Percentiles rank a stretch among this genome's conserved stretches.
These are phyloP conservation scores for Rubia balearica DNA, from an alignment of 305 asterid genomes.

Conservation along the genomic window DNA sequence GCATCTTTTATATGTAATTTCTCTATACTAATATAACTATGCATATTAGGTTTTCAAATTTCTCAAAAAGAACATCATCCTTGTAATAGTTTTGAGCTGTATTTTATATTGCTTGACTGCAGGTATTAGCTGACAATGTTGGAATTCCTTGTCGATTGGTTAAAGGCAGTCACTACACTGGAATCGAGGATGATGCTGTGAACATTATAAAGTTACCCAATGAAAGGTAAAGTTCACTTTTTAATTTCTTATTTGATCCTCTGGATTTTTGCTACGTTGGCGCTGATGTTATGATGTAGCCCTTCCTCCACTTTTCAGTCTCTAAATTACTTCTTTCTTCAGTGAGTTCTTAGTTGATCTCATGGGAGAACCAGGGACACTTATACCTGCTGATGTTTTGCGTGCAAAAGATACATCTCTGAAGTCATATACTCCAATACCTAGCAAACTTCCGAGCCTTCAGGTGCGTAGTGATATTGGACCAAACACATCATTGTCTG, in stretches of 20 bases:
- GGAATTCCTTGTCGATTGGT: constrained; percentile 92
- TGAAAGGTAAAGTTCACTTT: constrained; percentile 49
- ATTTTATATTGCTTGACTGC: constrained; percentile 27
- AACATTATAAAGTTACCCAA: constrained; percentile 75
- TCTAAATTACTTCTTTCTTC: constrained; percentile 38
- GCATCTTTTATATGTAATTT: neutral
- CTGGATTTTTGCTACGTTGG: constrained; percentile 10
- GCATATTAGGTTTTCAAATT: neutral
- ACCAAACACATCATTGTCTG: constrained; percentile 25
- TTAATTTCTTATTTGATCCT: neutral
- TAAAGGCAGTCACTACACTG: constrained; percentile 92
- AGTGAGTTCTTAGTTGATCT: constrained; percentile 99
- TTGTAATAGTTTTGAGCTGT: constrained; percentile 6
- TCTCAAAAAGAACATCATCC: neutral
- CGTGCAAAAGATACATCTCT: constrained; percentile 66
- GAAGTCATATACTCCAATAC: constrained; percentile 41
- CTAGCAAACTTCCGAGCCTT: constrained; percentile 41
- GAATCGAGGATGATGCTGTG: constrained; percentile 93
- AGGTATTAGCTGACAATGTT: constrained; percentile 91
- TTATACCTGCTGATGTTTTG: constrained; percentile 80
- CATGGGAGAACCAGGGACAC: constrained; percentile 99
- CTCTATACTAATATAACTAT: neutral
- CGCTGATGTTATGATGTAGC: constrained; percentile 11
- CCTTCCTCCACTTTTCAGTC: constrained; percentile 21
- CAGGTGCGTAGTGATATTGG: constrained; percentile 34